These are phyloP conservation scores for Nyctanthes arbortristis DNA, from an alignment of 257 asterid species.

Conservation along the genomic window DNA sequence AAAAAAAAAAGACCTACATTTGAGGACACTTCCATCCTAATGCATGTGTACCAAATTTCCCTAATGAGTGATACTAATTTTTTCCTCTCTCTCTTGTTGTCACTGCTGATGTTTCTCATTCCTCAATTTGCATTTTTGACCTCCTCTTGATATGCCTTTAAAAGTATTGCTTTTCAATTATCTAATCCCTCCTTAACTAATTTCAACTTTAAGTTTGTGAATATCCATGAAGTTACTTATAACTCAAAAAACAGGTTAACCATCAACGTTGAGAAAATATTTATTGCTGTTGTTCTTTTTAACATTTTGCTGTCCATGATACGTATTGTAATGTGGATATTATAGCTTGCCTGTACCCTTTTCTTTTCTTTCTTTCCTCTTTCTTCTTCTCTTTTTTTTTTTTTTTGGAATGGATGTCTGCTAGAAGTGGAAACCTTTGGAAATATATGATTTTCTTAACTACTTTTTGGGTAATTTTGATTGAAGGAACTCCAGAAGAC, in stretches of 20 bases:
- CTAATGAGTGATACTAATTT: background rate
- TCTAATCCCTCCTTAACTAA: conserved; percentile 20
- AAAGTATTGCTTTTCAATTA: conserved; percentile 3
- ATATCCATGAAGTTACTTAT: background rate
- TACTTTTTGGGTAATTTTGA: background rate
- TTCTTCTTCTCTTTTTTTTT: background rate
- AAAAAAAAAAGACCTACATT: no score
- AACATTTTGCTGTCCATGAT: background rate
- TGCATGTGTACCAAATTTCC: background rate
- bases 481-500: background rate
- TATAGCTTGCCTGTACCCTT: background rate
- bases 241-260: no score
- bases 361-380: no score
- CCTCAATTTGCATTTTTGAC: background rate
- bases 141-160: conserved; percentile 4
- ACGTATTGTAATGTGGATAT: background rate
- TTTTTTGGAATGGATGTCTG: no score
- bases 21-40: no score
- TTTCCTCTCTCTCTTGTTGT: background rate
- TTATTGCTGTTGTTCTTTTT: background rate
- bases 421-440: background rate
- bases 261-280: background rate
- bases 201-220: background rate
- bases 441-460: no score
- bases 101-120: background rate